Conservation (phyloP, 768 basidiomycete species). For the Boletus sensibilis region DNA sequence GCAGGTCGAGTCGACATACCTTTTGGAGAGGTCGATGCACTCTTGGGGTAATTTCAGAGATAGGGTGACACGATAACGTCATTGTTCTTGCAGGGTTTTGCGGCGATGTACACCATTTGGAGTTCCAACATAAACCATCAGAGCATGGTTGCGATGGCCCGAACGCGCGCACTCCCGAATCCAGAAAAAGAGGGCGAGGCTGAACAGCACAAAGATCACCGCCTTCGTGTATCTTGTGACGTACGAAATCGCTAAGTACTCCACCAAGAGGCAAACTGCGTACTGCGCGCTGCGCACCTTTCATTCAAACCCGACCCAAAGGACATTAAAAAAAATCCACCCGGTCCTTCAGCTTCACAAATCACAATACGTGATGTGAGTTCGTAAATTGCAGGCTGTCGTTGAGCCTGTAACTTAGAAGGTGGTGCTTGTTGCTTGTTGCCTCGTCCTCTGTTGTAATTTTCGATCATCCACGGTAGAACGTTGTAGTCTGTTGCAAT, state of each 20-base stretch:
- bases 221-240: neutral
- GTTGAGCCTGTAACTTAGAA: neutral
- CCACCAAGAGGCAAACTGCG: neutral
- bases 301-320: neutral
- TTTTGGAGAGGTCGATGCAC: neutral
- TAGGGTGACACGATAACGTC: neutral
- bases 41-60: neutral
- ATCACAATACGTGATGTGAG: neutral
- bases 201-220: neutral
- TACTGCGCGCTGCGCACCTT: slow-evolving; percentile 10
- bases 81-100: neutral
- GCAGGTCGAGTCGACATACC: neutral
- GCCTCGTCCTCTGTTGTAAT: neutral
- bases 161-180: neutral
- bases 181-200: neutral
- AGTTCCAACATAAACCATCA: neutral
- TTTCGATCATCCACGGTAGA: neutral
- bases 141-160: neutral
- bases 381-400: neutral
- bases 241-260: neutral
- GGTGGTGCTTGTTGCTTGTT: neutral
- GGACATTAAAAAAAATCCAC: neutral
- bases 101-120: neutral
- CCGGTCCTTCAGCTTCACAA: neutral
- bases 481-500: neutral